phyloP scores from a whole-genome alignment of 192 early-diverging fungal species.

The Linnemannia hyalina region DNA sequence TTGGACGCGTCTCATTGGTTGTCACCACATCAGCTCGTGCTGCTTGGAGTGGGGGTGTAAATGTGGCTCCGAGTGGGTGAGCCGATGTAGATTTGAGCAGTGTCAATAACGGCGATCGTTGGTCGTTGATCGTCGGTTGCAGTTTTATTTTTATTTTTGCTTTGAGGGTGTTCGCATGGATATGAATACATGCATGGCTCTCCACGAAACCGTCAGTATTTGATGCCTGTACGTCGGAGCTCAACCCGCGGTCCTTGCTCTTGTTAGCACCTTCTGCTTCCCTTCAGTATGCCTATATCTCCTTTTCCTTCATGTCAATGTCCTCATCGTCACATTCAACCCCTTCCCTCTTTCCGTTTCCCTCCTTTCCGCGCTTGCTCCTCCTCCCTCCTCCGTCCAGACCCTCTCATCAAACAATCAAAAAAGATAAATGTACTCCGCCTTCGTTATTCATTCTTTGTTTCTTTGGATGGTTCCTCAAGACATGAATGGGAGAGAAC shows the following conservation, averaged over 20 bases:
- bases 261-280: not conserved
- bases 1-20: not conserved
- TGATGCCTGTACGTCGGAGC: not conserved
- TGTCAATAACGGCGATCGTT: too few species aligned
- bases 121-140: too few species aligned
- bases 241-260: not conserved
- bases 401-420: not conserved
- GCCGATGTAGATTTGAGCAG: too few species aligned
- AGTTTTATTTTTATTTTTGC: too few species aligned
- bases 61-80: not conserved
- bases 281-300: not conserved
- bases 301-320: not conserved
- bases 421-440: not conserved
- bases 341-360: not conserved
- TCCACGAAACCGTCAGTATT: not conserved
- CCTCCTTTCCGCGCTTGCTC: not conserved
- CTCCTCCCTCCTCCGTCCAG: not conserved
- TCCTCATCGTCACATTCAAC: too few species aligned
- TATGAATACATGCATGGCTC: not conserved
- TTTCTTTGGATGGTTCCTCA: too few species aligned
- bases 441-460: not conserved
- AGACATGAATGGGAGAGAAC: not conserved
- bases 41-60: too few species aligned
- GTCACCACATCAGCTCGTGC: not conserved
- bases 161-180: too few species aligned